Conservation (phyloP, 495 filamentous ascomycete species). For the Penicillium paxilli region DNA sequence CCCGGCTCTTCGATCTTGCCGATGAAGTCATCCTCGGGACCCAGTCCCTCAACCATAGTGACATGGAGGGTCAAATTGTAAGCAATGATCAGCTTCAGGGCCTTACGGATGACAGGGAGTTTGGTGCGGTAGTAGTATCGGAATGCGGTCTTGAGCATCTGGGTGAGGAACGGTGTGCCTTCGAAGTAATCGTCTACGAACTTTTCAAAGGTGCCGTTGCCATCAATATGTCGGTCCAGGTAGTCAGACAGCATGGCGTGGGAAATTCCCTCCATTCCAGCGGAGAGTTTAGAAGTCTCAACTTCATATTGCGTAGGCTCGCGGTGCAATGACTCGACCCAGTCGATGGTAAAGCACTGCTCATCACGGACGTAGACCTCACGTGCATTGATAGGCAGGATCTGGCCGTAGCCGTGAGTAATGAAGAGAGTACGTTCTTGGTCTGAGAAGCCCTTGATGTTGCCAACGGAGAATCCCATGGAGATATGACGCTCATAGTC, state of each 20-base stretch:
- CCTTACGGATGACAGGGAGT: conserved; percentile 83
- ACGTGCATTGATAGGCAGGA: conserved; percentile 82
- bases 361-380: conserved; percentile 90
- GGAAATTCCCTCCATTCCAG: conserved; percentile 80
- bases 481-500: conserved; percentile 88
- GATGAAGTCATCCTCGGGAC: conserved; percentile 72
- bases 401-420: conserved; percentile 87
- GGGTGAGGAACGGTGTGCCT: conserved; percentile 87
- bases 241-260: conserved; percentile 78
- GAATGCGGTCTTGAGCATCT: conserved; percentile 91
- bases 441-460: conserved; percentile 88
- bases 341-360: conserved; percentile 87
- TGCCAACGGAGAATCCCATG: conserved; percentile 83
- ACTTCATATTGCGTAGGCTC: conserved; percentile 76
- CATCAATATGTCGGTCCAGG: conserved; percentile 87
- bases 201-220: conserved; percentile 72
- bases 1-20: conserved; percentile 77
- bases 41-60: conserved; percentile 84
- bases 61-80: conserved; percentile 92
- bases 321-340: conserved; percentile 75
- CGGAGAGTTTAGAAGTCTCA: conserved; percentile 80
- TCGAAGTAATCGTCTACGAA: conserved; percentile 95
- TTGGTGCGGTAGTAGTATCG: conserved; percentile 83
- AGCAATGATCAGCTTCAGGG: conserved; percentile 84
- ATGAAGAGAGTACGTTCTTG: conserved; percentile 78